Conservation (phyloP, 1,139 yeast genomes). For the Candida frijolesensis region DNA sequence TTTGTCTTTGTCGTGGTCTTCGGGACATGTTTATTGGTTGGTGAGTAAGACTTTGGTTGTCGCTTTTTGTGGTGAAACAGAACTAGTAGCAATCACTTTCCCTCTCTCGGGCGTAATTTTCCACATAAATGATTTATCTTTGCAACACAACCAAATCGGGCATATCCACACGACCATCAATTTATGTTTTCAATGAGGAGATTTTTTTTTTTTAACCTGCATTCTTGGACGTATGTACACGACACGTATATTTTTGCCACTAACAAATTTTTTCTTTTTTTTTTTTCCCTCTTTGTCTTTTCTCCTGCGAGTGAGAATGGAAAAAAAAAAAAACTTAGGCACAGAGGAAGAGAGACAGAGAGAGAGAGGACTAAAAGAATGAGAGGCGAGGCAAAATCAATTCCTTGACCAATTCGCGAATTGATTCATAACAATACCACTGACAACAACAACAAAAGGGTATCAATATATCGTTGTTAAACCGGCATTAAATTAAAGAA, state of each 20-base stretch:
- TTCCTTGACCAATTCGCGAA: not conserved
- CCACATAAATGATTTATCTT: no score
- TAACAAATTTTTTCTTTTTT: not conserved
- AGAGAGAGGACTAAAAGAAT: not conserved
- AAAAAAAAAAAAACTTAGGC: not conserved
- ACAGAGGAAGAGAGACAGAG: not conserved
- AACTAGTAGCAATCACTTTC: no score
- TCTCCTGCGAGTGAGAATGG: not conserved
- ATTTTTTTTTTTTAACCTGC: not conserved
- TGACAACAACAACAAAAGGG: not conserved
- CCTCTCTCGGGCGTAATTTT: no score
- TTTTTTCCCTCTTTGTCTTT: not conserved
- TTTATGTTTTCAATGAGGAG: not conserved
- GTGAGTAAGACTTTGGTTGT: not conserved
- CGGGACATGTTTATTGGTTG: constrained; percentile 22
- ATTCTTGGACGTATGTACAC: not conserved
- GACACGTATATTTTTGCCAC: not conserved
- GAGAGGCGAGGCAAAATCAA: not conserved
- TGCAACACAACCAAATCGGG: not conserved
- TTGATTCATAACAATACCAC: not conserved
- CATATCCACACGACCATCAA: not conserved
- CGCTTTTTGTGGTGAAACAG: no score
- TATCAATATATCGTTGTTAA: not conserved
- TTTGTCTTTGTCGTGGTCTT: constrained; percentile 25
- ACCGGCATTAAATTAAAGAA: not conserved